Evolutionary conservation across 768 basidiomycete species (phyloP).

Genomic region (Calocybe cyanea): DNA sequence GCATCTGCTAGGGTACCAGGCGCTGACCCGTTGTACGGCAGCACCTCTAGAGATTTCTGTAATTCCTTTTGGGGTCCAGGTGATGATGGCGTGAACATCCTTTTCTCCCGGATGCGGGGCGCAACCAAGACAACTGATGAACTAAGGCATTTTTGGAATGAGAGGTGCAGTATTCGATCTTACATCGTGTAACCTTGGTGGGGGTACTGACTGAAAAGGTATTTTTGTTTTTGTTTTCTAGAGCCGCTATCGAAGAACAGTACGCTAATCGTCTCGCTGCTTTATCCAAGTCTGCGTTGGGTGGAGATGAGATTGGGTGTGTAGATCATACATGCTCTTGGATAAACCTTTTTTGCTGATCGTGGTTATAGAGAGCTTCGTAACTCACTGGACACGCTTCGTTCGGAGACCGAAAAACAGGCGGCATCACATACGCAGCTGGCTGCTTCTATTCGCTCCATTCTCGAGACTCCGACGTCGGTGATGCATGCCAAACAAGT

Average conservation of each 20-base stretch:
- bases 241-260: slow-evolving; percentile 89
- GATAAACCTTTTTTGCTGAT: slow-evolving; percentile 5
- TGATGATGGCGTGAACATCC: slow-evolving; percentile 84
- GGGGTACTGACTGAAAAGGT: too few species aligned
- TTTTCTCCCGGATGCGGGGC: slow-evolving; percentile 85
- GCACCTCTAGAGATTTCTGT: slow-evolving; percentile 67
- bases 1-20: slow-evolving; percentile 47
- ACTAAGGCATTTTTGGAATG: slow-evolving; percentile 84
- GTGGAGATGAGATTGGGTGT: slow-evolving; percentile 91
- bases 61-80: slow-evolving; percentile 93
- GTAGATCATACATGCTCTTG: slow-evolving; percentile 21
- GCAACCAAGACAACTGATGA: slow-evolving; percentile 87
- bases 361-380: slow-evolving; percentile 65
- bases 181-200: too few species aligned
- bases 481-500: slow-evolving; percentile 63
- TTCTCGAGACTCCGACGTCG: slow-evolving; percentile 62
- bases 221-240: slow-evolving; percentile 34
- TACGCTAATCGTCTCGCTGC: slow-evolving; percentile 80
- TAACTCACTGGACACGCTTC: slow-evolving; percentile 73
- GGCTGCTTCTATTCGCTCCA: slow-evolving; percentile 64
- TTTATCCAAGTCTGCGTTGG: slow-evolving; percentile 73
- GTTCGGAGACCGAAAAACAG: slow-evolving; percentile 80
- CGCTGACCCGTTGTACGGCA: slow-evolving; percentile 40
- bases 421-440: slow-evolving; percentile 68
- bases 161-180: slow-evolving; percentile 55